phyloP scores from a whole-genome alignment of 2,329 filamentous ascomycete genomes.

The Colletotrichum tamarilloi region DNA sequence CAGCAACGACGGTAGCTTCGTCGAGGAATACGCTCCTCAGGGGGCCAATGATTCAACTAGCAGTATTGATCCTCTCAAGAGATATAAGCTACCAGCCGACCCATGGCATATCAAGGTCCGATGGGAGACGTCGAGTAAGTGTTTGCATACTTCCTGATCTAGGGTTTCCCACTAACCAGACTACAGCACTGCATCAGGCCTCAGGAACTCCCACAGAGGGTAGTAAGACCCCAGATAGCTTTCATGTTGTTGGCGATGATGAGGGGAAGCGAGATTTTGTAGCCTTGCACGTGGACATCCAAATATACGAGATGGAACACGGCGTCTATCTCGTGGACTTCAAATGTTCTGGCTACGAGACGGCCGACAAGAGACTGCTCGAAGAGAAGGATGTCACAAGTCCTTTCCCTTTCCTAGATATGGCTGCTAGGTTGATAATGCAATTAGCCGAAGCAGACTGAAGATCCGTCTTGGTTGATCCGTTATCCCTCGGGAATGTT shows the following conservation, averaged over 20 bases:
- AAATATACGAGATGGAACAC: constrained; percentile 93
- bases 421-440: constrained; percentile 91
- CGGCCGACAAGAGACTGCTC: constrained; percentile 74
- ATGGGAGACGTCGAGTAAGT: constrained; percentile 85
- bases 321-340: constrained; percentile 97
- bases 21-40: constrained; percentile 50
- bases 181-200: constrained; percentile 54
- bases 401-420: constrained; percentile 95
- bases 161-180: constrained; percentile 8
- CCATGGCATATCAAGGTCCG: constrained; percentile 95
- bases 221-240: constrained; percentile 45
- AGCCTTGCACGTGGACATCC: constrained; percentile 96
- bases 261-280: constrained; percentile 71
- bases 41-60: constrained; percentile 50
- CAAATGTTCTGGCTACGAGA: constrained; percentile 97
- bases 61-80: constrained; percentile 64
- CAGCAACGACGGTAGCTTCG: constrained; percentile 54
- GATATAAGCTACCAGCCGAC: constrained; percentile 90
- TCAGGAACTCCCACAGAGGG: constrained; percentile 35
- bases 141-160: constrained; percentile 52
- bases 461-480: constrained; percentile 24
- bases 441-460: constrained; percentile 86
- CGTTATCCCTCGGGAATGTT: constrained; percentile 1
- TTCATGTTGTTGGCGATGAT: constrained; percentile 54
- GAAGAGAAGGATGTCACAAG: constrained; percentile 96